Evolutionary conservation across 2,329 filamentous ascomycete species (phyloP), one percentile per base, ranked within the genome.

Genomic region (Pseudocercospora ulei): DNA sequence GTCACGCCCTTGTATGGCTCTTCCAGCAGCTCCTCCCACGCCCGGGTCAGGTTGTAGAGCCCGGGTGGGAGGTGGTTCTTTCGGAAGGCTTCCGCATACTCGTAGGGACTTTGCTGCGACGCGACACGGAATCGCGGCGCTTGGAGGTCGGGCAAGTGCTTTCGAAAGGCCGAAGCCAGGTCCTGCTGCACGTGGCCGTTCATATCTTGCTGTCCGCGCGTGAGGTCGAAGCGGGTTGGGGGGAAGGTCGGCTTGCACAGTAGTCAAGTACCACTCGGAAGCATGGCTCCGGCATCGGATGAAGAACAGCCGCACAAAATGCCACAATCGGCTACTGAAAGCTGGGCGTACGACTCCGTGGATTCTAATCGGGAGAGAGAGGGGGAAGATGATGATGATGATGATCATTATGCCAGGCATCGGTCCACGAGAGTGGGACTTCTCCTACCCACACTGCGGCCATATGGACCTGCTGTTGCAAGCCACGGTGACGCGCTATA

Each of bases 1-100:
- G 81, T 84, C 12, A 86, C 65, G 14, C 81, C 81, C 52, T 72
- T 76, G 57, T 75, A 85, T 0, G 81, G 80, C 60, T 83, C 78
- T 39, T 74, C 53, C 1, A 58, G 48, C 14, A 56, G 38, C 17
- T 37, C 38, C 20, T 47, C 41, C 48, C 49, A 53, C 20, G 44
- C 41, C 34, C 47, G 35, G 9, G 47, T 52, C 16, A 49, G 35
- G 28, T 46, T 43, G 44, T 46, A 52, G 4, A 50, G 39, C 55
- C 55, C 56, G 2, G 54, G 55, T 2, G 55, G 55, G 11, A 51
- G 39, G 18, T 51, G 48, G 23, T 37, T 52, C 1, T 47, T 36
- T 31, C 49, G 46, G 16, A 54, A 51, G 8, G 50, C 46, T 35
- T 48, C 46, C 1, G 74, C 74, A 40, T 82, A 80, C 38, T 71